Evolutionary conservation across 2,329 filamentous ascomycete genomes (phyloP).

Genomic region (Botrytis pseudocinerea): DNA sequence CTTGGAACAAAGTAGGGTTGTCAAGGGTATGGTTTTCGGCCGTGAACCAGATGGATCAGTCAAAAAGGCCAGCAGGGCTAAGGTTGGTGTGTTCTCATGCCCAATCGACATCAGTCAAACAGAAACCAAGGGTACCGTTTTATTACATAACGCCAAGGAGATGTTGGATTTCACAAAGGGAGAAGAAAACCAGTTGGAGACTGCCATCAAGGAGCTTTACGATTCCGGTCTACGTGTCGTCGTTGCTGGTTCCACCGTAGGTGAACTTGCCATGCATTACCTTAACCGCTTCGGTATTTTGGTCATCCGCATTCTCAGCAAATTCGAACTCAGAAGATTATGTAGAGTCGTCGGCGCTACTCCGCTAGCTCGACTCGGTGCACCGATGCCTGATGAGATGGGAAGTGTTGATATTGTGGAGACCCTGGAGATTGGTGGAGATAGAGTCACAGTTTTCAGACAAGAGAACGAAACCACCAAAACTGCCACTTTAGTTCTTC

Average conservation of each 20-base stretch:
- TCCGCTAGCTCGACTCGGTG: conserved; percentile 90
- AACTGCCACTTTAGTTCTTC: conserved; percentile 90
- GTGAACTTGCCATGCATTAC: conserved; percentile 95
- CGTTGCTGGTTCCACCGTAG: conserved; percentile 88
- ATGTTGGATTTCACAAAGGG: conserved; percentile 99
- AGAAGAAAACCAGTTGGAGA: conserved; percentile 89
- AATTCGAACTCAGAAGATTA: conserved; percentile 92
- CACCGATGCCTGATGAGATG: conserved; percentile 99
- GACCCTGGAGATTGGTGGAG: conserved; percentile 95
- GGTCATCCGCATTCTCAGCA: conserved; percentile 94
- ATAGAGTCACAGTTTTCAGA: conserved; percentile 96
- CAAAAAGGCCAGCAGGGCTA: conserved; percentile 90
- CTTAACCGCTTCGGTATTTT: conserved; percentile 96
- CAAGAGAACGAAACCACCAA: conserved; percentile 92
- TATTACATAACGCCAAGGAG: conserved; percentile 95
- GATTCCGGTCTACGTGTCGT: conserved; percentile 92
- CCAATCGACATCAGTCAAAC: conserved; percentile 94
- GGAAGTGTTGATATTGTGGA: conserved; percentile 92
- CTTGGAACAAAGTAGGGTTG: conserved; percentile 88
- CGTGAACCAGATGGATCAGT: conserved; percentile 89
- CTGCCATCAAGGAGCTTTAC: conserved; percentile 89
- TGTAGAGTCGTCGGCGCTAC: conserved; percentile 97
- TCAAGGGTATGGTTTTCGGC: conserved; percentile 98
- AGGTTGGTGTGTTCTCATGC: conserved; percentile 96
- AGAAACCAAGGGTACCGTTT: conserved; percentile 97